Conservation (phyloP, 1,139 yeast genomes). For the Candida gigantensis region DNA sequence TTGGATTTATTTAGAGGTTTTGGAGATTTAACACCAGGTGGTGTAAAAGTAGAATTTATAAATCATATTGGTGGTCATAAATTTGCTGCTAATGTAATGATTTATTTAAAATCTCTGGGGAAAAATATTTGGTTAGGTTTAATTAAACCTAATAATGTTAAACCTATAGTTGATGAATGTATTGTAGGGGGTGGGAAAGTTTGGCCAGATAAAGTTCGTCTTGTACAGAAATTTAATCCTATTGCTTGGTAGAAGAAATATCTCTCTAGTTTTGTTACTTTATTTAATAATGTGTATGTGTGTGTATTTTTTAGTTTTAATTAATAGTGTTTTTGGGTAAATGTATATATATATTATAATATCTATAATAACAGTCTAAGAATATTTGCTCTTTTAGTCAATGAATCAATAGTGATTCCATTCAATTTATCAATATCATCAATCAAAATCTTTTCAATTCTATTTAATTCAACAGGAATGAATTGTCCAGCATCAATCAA, state of each 20-base stretch:
- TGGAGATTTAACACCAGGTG: constrained; percentile 72
- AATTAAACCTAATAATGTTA: constrained; percentile 74
- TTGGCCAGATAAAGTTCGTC: constrained; percentile 70
- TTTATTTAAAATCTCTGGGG: constrained; percentile 66
- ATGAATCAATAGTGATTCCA: constrained; percentile 40
- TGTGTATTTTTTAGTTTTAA: background rate
- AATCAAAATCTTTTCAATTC: constrained; percentile 50
- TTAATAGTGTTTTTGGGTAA: background rate
- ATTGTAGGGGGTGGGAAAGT: constrained; percentile 63
- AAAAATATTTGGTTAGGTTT: constrained; percentile 87
- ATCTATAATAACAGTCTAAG: constrained; percentile 33
- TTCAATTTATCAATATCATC: constrained; percentile 36
- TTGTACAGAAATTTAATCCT: constrained; percentile 54
- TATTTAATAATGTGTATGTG: too few species aligned
- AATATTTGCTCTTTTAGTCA: constrained; percentile 51
- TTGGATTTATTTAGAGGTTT: constrained; percentile 70
- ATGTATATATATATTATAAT: constrained; percentile 1
- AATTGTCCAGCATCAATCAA: constrained; percentile 47
- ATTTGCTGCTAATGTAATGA: constrained; percentile 82
- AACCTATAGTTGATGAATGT: constrained; percentile 74
- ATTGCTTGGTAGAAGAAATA: constrained; percentile 50
- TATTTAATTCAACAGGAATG: constrained; percentile 40
- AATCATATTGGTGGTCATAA: constrained; percentile 97
- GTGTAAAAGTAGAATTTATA: constrained; percentile 66
- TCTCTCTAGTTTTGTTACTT: too few species aligned